A percentile compares a stretch with the other conserved stretches of the same genome.
Conservation (phyloP, 192 early-diverging fungal genomes). For the Coemansia sp. region DNA sequence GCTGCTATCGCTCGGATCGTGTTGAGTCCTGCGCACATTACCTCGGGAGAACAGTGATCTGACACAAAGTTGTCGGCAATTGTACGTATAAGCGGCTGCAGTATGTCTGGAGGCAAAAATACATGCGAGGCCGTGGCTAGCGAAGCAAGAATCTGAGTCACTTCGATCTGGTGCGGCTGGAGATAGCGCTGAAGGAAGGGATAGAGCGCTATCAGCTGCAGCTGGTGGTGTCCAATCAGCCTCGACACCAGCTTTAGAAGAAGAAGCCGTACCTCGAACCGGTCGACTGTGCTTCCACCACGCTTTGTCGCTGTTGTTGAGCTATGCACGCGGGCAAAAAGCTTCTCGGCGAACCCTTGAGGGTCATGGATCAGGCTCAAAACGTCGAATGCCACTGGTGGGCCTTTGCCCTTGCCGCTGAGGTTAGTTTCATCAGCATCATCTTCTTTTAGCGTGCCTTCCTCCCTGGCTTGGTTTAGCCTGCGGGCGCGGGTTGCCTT, state of each 20-base stretch:
- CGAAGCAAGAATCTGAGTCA: conserved; percentile 87
- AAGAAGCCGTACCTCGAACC: conserved; percentile 87
- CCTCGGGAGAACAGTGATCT: conserved; percentile 85
- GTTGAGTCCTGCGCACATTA: conserved; percentile 90
- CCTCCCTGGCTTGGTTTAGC: conserved; percentile 58
- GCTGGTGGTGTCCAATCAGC: conserved; percentile 93
- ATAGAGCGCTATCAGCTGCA: conserved; percentile 88
- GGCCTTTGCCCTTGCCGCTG: conserved; percentile 59
- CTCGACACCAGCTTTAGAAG: conserved; percentile 94
- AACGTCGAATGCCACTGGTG: conserved; percentile 89
- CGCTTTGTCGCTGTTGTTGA: conserved; percentile 50
- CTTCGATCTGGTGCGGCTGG: conserved; percentile 93
- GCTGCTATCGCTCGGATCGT: conserved; percentile 83
- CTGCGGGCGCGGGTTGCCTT: conserved; percentile 59
- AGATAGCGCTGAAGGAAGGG: conserved; percentile 90
- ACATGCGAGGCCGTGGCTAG: conserved; percentile 90
- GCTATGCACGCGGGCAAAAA: conserved; percentile 78
- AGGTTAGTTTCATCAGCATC: conserved; percentile 51
- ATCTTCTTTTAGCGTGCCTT: conserved; percentile 39
- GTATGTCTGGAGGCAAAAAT: conserved; percentile 89
- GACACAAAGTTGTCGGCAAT: conserved; percentile 97
- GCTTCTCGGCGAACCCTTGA: conserved; percentile 94
- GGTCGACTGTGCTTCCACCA: conserved; percentile 66
- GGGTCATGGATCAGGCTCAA: conserved; percentile 95
- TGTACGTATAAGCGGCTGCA: conserved; percentile 83